Evolutionary conservation across 2,329 filamentous ascomycete species (phyloP).

Genomic region (Arthroderma sp.): DNA sequence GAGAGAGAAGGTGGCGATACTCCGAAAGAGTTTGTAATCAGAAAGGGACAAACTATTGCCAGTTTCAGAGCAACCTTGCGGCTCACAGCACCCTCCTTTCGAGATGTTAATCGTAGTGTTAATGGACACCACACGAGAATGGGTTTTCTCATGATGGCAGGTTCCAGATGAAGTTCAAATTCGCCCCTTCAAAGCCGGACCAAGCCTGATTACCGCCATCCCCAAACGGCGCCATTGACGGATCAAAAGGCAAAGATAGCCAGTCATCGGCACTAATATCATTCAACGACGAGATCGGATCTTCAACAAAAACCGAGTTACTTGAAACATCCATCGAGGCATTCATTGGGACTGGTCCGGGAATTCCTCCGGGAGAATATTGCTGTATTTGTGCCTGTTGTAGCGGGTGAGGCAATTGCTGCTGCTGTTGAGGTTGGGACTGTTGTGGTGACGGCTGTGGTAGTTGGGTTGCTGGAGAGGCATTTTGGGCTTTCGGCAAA

Average conservation of each 20-base stretch:
- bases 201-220: conserved; percentile 27
- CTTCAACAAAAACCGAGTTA: conserved; percentile 10
- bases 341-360: not conserved
- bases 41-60: too few relatives aligned
- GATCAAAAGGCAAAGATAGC: conserved; percentile 34
- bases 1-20: too few relatives aligned
- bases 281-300: conserved; percentile 11
- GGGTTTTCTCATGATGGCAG: conserved; percentile 23
- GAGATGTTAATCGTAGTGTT: not conserved
- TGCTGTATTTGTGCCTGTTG: conserved; percentile 1
- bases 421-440: not conserved
- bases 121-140: not conserved
- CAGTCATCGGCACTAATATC: conserved; percentile 27
- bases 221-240: conserved; percentile 35
- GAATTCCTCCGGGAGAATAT: not conserved
- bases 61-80: too few relatives aligned
- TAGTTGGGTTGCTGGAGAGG: not conserved
- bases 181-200: conserved; percentile 30
- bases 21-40: too few relatives aligned
- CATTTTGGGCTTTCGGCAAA: conserved; percentile 19
- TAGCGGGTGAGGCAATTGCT: not conserved
- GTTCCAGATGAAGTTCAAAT: conserved; percentile 35
- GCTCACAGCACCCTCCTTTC: too few relatives aligned
- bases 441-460: not conserved
- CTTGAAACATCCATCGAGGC: conserved; percentile 8